Conservation (phyloP, 129 eudicot genomes). For the Deinandra increscens region DNA sequence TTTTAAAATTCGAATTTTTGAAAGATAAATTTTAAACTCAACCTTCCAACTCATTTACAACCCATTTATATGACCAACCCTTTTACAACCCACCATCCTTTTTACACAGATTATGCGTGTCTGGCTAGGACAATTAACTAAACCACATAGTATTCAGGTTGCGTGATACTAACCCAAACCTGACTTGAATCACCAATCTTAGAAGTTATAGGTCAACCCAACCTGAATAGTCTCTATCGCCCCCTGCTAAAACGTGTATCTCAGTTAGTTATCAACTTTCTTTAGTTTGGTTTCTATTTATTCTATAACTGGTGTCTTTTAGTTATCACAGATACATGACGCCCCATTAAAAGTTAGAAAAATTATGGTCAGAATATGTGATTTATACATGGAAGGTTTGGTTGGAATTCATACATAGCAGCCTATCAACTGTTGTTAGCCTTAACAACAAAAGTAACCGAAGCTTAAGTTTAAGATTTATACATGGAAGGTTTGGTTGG, state of each 20-base stretch:
- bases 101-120: too few relatives aligned
- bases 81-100: too few relatives aligned
- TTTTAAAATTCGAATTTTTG: neutral
- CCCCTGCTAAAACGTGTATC: neutral
- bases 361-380: conserved; percentile 75
- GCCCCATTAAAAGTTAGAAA: conserved; percentile 67
- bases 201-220: neutral
- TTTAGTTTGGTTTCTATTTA: neutral
- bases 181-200: neutral
- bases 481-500: too few relatives aligned
- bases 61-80: neutral
- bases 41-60: neutral
- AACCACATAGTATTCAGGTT: neutral
- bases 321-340: conserved; percentile 44
- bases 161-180: neutral
- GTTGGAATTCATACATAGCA: too few relatives aligned
- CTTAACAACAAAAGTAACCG: too few relatives aligned
- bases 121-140: too few relatives aligned
- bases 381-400: too few relatives aligned
- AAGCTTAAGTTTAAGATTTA: too few relatives aligned
- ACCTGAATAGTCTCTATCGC: neutral
- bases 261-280: neutral
- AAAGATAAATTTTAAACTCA: neutral
- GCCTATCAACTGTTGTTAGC: too few relatives aligned
- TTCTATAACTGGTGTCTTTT: neutral